Conservation (phyloP, 2,329 filamentous ascomycete species). For the Sordariomycetes sp. region DNA sequence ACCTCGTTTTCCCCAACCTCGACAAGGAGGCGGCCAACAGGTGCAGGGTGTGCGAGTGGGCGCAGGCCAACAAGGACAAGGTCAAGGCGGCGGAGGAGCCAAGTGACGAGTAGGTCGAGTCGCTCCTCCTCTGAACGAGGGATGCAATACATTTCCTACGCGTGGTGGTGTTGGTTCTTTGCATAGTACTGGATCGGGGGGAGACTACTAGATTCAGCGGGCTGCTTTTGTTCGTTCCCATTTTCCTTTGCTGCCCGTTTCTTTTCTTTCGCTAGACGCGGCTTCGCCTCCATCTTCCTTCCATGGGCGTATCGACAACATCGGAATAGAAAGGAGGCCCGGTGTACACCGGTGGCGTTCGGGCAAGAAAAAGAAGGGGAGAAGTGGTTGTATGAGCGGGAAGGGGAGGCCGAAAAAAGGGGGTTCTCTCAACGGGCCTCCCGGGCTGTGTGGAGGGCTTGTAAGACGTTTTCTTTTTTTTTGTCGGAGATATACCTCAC, state of each 20-base stretch:
- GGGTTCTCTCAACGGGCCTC: not conserved
- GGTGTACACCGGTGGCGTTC: not conserved
- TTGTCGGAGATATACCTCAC: not conserved
- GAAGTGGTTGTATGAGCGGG: not conserved
- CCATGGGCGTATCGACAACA: not conserved
- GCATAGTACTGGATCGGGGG: not conserved
- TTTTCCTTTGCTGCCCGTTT: not conserved
- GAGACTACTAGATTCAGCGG: not conserved
- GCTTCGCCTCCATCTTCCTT: not conserved
- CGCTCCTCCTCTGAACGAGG: not conserved
- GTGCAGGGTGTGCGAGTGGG: constrained; percentile 50
- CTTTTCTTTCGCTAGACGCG: not conserved
- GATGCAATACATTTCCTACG: not conserved
- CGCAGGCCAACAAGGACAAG: constrained; percentile 29
- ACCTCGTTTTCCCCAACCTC: constrained; percentile 74
- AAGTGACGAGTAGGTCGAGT: not conserved
- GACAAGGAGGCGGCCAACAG: constrained; percentile 61
- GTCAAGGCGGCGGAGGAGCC: constrained; percentile 17
- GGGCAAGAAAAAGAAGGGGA: not conserved
- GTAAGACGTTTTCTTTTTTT: not conserved
- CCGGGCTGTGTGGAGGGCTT: not conserved
- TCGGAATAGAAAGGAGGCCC: too few species aligned
- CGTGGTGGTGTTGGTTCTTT: not conserved
- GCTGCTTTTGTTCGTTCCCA: not conserved
- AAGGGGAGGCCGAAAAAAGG: not conserved